Evolutionary conservation across 805 yeast genomes (phyloP).

Genomic region (Candida orba): DNA sequence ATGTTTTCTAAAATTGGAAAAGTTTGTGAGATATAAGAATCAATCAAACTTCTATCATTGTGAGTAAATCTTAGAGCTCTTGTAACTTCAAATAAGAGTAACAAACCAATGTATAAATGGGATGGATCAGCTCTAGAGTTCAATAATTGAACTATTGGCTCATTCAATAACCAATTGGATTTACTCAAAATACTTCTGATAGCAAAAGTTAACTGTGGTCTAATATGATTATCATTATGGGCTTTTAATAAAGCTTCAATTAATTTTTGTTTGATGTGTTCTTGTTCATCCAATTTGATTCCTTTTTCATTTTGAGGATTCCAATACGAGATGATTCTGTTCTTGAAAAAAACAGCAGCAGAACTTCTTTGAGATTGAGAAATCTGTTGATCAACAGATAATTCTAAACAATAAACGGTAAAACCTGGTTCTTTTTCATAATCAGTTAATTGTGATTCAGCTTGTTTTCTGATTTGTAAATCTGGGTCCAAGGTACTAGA

Average conservation of each 20-base stretch:
- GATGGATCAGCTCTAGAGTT: constrained; percentile 29
- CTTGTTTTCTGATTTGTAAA: constrained; percentile 40
- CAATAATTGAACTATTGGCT: constrained; percentile 29
- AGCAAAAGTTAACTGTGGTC: constrained; percentile 52
- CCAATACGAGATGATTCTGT: constrained; percentile 54
- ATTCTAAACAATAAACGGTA: constrained; percentile 44
- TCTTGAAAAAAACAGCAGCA: constrained; percentile 64
- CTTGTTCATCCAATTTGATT: constrained; percentile 42
- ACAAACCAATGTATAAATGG: constrained; percentile 44
- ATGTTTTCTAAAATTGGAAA: constrained; percentile 52
- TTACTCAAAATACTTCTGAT: constrained; percentile 44
- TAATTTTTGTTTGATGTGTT: constrained; percentile 46
- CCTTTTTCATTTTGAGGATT: constrained; percentile 24
- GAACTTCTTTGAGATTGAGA: constrained; percentile 44
- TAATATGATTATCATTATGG: constrained; percentile 34
- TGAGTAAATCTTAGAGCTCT: constrained; percentile 50
- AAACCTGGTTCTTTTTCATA: constrained; percentile 53
- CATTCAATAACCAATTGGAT: constrained; percentile 30
- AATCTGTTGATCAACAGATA: constrained; percentile 38
- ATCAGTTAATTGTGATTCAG: constrained; percentile 43
- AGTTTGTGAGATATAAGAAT: constrained; percentile 37
- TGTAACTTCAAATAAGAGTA: constrained; percentile 48
- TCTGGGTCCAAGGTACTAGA: constrained; percentile 50
- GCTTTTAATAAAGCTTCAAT: constrained; percentile 42
- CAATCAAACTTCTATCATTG: constrained; percentile 42